Conservation (phyloP, 768 basidiomycete species). For the Tricholoma flavovirens region DNA sequence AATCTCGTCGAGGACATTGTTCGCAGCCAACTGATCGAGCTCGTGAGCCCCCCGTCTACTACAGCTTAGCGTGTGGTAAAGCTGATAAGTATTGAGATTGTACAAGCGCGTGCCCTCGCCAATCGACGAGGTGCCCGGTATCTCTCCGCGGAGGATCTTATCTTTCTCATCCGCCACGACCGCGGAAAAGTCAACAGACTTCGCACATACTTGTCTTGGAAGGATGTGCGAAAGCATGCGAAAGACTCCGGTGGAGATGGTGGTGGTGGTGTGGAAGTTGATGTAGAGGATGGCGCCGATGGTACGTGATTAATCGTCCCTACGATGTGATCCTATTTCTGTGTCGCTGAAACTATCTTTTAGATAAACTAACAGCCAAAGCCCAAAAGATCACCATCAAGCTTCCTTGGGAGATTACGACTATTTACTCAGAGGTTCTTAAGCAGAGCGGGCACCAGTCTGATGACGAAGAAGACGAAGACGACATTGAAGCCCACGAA, state of each 20-base stretch:
- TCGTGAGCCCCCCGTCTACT: slow-evolving; percentile 42
- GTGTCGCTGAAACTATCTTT: neutral
- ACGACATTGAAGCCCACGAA: slow-evolving; percentile 92
- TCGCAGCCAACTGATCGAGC: slow-evolving; percentile 83
- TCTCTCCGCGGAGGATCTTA: slow-evolving; percentile 88
- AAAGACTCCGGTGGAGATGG: slow-evolving; percentile 86
- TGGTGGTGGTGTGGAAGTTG: slow-evolving; percentile 76
- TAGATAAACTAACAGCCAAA: slow-evolving; percentile 76
- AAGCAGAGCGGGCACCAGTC: slow-evolving; percentile 69
- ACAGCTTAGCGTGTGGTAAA: neutral
- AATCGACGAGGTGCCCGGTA: slow-evolving; percentile 79
- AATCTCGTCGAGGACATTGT: slow-evolving; percentile 96
- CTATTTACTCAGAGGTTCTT: slow-evolving; percentile 86
- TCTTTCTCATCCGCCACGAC: slow-evolving; percentile 94
- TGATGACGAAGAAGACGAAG: slow-evolving; percentile 95
- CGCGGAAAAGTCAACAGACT: slow-evolving; percentile 90
- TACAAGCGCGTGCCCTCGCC: slow-evolving; percentile 83
- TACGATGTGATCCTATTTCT: neutral
- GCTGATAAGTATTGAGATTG: slow-evolving; percentile 46
- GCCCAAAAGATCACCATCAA: slow-evolving; percentile 93
- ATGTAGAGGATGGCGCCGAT: slow-evolving; percentile 80
- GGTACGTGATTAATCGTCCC: slow-evolving; percentile 36
- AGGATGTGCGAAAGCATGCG: slow-evolving; percentile 92
- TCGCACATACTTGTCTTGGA: slow-evolving; percentile 93
- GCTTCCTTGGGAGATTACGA: slow-evolving; percentile 92